Percentiles rank a stretch among this genome's conserved stretches.
Conservation (phyloP, 352 stramenopile species). For the Phytophthora ramorum region DNA sequence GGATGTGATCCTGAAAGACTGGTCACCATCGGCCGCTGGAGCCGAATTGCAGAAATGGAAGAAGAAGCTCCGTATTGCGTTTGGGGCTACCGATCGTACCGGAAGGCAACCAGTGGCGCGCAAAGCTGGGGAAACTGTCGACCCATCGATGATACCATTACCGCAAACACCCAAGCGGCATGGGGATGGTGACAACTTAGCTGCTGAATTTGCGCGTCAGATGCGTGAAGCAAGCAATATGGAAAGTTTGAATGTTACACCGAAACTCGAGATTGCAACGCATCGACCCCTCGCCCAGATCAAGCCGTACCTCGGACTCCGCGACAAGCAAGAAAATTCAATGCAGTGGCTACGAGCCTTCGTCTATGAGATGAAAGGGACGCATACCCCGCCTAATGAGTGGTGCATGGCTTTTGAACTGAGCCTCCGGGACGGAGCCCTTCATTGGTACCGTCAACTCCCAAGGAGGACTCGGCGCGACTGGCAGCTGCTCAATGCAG, state of each 20-base stretch:
- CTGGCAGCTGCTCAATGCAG: neutral
- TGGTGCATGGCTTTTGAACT: slow-evolving; percentile 6
- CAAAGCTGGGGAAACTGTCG: no score
- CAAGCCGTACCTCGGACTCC: neutral
- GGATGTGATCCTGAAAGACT: neutral
- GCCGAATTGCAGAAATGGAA: neutral
- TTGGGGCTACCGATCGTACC: neutral
- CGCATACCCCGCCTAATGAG: neutral
- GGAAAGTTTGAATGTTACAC: neutral
- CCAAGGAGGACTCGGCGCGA: neutral
- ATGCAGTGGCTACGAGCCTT: no score
- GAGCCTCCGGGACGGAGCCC: slow-evolving; percentile 4
- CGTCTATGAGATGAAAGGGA: no score
- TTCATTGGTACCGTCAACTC: no score
- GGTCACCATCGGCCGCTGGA: neutral
- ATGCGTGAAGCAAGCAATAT: no score
- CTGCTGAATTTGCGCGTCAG: no score
- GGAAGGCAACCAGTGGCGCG: no score
- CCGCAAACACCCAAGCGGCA: neutral
- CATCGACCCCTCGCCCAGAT: slow-evolving; percentile 6
- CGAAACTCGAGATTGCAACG: neutral
- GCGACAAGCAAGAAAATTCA: no score
- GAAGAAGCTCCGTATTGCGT: neutral
- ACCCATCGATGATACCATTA: neutral
- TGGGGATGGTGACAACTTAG: neutral